Base-by-base conservation (phyloP, 176 grass and related monocot genomes). In the Thalia dealbata region DNA sequence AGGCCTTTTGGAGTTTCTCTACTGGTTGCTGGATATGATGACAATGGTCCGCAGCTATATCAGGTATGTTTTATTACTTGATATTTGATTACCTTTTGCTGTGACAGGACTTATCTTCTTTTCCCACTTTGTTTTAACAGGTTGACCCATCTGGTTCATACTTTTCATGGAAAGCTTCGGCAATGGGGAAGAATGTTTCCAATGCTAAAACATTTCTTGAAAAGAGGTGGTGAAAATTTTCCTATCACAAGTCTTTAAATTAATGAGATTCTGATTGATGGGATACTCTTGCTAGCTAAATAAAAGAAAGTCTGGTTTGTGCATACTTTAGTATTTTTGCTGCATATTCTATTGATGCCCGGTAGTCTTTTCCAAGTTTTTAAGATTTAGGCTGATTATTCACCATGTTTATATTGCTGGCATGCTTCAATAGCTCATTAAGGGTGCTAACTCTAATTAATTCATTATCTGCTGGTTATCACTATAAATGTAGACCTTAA, bases 151-250 rank as follows among this genome's bases (percentile, higher is more conserved):
- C 95, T 73, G 95, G 95, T 71, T 99, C 95, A 10, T 99, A 99
- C 77, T 99, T 99, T 76, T 93, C 95, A 18, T 93, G 95, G 95
- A 99, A 99, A 79, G 95, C 95, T 69, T 99, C 95, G 83, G 95
- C 95, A 26, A 99, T 93, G 90, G 95, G 95, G 3, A 99, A 99
- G 86, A 99, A 99, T 52, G 90, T 99, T 29, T 99, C 95, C 52
- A 99, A 99, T 79, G 95, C 95, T 41, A 99, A 99, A 73, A 93
- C 95, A 0, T 99, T 99, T 84, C 95, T 93, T 73, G 90, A 99
- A 55, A 99, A 99, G 79, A 93, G 95, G 95, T 93, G 32, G 11
- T 68, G 1, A 67, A 11, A 63, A 4, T 63, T 63, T 63, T 28
- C 10, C 22, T 24, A 24, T 28, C 25, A 14, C 26, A 63, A 13